These are phyloP conservation scores for Malassezia furfur DNA, from an alignment of 1,284 basidiomycete genomes.

Conservation along the genomic window DNA sequence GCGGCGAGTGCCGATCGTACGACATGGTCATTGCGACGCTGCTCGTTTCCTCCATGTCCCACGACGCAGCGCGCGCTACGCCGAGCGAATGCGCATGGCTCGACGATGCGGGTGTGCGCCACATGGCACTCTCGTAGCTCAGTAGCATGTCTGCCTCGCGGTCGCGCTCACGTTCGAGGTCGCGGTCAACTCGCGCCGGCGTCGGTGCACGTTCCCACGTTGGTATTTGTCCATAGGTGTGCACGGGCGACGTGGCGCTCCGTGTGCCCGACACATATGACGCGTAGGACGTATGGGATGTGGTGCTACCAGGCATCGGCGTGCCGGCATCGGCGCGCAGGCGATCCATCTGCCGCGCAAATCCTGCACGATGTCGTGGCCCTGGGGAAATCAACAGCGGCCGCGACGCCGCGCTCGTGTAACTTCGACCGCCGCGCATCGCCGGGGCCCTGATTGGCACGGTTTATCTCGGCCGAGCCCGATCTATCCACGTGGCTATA, in stretches of 20 bases:
- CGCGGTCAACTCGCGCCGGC: not conserved
- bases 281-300: not conserved
- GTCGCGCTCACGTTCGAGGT: not conserved
- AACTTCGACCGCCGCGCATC: constrained; percentile 4
- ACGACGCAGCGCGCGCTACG: not conserved
- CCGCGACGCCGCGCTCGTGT: not conserved
- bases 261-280: not conserved
- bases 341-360: not conserved
- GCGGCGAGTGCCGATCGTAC: not conserved
- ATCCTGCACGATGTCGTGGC: constrained; percentile 2
- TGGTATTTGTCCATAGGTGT: no score
- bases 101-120: not conserved
- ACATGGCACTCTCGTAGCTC: not conserved
- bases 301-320: not conserved
- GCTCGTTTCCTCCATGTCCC: not conserved
- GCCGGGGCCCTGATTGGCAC: not conserved
- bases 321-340: not conserved
- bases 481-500: not conserved
- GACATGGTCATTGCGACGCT: not conserved
- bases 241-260: no score
- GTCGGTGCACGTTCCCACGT: not conserved
- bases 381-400: not conserved
- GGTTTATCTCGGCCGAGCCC: not conserved
- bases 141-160: not conserved
- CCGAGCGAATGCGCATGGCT: not conserved